Base-by-base conservation (phyloP, 768 basidiomycete genomes). In the Lentinula edodes region DNA sequence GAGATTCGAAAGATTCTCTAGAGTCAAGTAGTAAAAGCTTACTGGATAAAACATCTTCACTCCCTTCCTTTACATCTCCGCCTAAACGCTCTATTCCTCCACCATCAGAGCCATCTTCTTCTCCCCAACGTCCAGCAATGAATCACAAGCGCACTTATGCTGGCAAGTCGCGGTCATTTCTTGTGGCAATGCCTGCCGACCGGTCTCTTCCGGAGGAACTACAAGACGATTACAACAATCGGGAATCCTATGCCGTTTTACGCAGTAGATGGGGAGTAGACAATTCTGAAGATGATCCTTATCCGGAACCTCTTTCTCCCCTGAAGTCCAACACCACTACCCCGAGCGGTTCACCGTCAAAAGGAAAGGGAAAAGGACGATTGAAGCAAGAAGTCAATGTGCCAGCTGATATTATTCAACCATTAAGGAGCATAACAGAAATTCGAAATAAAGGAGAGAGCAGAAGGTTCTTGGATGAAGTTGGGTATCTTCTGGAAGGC, bases 401-500 rank as follows among this genome's bases (percentile, higher is more conserved):
- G 34, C 76, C 85, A 0, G 69, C 72, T 13, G 84, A 83, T 12
- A 83, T 87, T 82, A 84, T 84, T 78, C 89, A 90, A 64, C 86
- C 89, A 38, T 68, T 90, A 53, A 89, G 88, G 72, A 91, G 89
- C 62, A 90, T 93, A 48, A 88, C 89, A 0, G 91, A 93, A 64
- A 76, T 93, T 42, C 75, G 91, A 60, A 89, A 83, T 67, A 90
- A 90, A 70, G 92, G 92, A 12, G 90, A 93, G 73, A 86, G 79
- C 58, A 78, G 91, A 63, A 77, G 90, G 15, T 93, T 93, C 68
- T 71, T 92, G 46, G 92, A 94, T 63, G 91, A 93, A 67, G 82
- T 92, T 2, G 92, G 92, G 0, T 94, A 93, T 72, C 73, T 93
- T 5, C 89, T 93, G 63, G 92, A 94, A 71, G 90, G 92, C 0